Conservation (phyloP, 257 asterid species). For the Nicotiana paniculata region DNA sequence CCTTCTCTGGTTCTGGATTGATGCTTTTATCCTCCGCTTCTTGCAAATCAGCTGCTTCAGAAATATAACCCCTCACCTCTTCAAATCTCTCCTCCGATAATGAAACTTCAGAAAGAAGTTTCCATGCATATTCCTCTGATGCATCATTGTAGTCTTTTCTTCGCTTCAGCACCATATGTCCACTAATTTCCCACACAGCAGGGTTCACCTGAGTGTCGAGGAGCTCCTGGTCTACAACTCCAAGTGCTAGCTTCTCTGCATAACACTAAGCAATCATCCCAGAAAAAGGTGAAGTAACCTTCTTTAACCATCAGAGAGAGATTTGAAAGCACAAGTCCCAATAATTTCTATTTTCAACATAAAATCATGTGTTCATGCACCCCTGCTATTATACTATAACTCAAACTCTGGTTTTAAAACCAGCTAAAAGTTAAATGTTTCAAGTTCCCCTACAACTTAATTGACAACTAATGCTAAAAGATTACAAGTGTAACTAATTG, state of each 20-base stretch:
- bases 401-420: too few relatives aligned
- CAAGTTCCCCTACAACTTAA: too few relatives aligned
- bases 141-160: constrained; percentile 55
- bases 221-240: constrained; percentile 47
- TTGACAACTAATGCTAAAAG: too few relatives aligned
- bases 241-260: constrained; percentile 64
- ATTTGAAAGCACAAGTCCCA: not conserved
- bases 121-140: constrained; percentile 52
- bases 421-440: too few relatives aligned
- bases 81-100: constrained; percentile 41
- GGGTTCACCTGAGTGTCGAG: constrained; percentile 70
- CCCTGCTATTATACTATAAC: too few relatives aligned
- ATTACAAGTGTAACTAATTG: not conserved
- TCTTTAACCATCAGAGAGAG: not conserved
- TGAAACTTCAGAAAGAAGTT: constrained; percentile 61
- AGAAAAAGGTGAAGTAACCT: constrained; percentile 1
- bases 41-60: constrained; percentile 38
- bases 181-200: constrained; percentile 77
- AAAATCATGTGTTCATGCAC: too few relatives aligned
- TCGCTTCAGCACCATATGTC: constrained; percentile 66
- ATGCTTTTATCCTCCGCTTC: constrained; percentile 15
- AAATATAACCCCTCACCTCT: constrained; percentile 26
- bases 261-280: constrained; percentile 37
- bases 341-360: not conserved
- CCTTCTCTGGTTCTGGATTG: constrained; percentile 16